Evolutionary conservation across 1,284 basidiomycete species (phyloP).

Genomic region (Sphagnurus paluster): DNA sequence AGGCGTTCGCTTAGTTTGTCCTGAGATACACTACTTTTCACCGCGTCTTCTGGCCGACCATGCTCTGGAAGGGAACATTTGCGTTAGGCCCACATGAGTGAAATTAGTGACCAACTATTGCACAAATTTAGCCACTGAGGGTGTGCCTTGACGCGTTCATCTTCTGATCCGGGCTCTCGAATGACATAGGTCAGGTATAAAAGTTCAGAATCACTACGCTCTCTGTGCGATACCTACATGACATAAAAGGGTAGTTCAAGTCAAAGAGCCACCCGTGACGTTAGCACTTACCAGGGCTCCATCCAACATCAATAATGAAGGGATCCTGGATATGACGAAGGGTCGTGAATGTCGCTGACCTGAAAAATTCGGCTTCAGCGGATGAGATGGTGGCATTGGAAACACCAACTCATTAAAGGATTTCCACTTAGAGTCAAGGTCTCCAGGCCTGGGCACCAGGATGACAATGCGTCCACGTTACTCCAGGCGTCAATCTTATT

Average conservation of each 20-base stretch:
- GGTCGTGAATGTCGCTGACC: constrained; percentile 56
- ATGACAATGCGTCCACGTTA: constrained; percentile 67
- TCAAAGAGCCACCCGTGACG: constrained; percentile 1
- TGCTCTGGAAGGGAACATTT: constrained; percentile 47
- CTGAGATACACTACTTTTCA: constrained; percentile 31
- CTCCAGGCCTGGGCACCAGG: constrained; percentile 65
- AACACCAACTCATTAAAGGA: constrained; percentile 56
- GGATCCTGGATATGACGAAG: constrained; percentile 73
- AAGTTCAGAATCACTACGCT: constrained; percentile 85
- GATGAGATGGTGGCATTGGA: constrained; percentile 12
- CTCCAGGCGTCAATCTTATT: constrained; percentile 68
- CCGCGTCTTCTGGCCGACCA: constrained; percentile 49
- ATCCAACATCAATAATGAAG: constrained; percentile 66
- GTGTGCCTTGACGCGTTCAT: constrained; percentile 47
- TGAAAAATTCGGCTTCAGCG: constrained; percentile 25
- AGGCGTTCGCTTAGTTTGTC: constrained; percentile 63
- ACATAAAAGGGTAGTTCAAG: constrained; percentile 21
- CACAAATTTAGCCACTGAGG: constrained; percentile 67
- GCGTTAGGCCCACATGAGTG: constrained; percentile 9
- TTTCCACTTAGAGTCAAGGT: constrained; percentile 62
- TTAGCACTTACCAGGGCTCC: constrained; percentile 55
- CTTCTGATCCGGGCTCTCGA: constrained; percentile 44
- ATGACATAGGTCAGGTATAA: constrained; percentile 75
- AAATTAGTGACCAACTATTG: constrained; percentile 47
- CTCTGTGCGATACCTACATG: constrained; percentile 63